Base-by-base conservation (phyloP, 176 grass and related monocot genomes). In the Canna indica region DNA sequence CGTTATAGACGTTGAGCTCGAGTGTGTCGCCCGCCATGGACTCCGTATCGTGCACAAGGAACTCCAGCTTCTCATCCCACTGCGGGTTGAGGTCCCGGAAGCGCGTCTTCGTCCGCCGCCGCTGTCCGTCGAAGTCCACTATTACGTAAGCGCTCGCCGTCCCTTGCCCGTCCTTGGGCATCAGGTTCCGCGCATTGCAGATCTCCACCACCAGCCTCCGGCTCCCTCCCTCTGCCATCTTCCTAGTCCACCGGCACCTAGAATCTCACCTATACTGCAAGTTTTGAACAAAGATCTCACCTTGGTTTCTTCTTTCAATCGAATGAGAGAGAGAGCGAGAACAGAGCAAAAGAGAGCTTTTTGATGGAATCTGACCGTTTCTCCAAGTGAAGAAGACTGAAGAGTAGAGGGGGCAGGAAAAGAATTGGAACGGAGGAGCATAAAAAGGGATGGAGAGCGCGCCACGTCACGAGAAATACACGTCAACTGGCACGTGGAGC, bases 91-190 rank as follows among this genome's bases (percentile, higher is more conserved):
- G 83, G 78, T 93, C 94, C 5, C 94, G 82, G 27, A 79, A 72
- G 13, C 69, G 64, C 50, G 94, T 99, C 69, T 88, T 86, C 2
- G 94, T 99, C 81, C 94, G 89, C 42, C 89, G 80, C 67, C 94
- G 82, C 89, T 99, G 94, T 47, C 94, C 94, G 71, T 99, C 89
- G 84, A 87, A 99, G 83, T 99, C 94, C 17, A 99, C 94, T n/a
- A 99, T 87, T 7, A 79, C 94, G 75, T 93, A 99, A 1, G 94
- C 94, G 86, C 82, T 88, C 27, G 94, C 94, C 68, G 94, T 99
- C 25, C 94, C 94, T 44, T 99, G 94, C 0, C 94, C 94, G 67
- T 99, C 94, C 84, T 99, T 99, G 59, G 94, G 94, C 94, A 99
- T 99, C 53, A 99, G 86, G 59, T 93, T 99, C 68, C 80, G 69